Evolutionary conservation across 2,329 filamentous ascomycete genomes (phyloP), one percentile per base, ranked within the genome.

Genomic region (Verticillium dahliae): DNA sequence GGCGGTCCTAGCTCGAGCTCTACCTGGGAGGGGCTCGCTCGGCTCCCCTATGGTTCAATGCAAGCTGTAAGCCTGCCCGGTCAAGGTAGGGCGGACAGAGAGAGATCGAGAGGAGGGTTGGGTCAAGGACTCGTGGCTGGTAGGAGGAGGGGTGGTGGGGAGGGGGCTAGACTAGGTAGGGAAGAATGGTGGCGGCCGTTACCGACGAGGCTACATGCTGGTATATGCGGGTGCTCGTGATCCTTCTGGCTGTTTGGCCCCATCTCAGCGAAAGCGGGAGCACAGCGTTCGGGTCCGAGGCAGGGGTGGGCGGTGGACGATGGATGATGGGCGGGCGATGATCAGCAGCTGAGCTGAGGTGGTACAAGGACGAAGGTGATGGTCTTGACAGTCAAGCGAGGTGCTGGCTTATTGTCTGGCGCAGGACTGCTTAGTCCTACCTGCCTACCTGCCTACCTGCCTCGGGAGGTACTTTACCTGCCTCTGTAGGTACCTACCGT

Each of bases 1-100:
- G 59, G 59, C 55, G 31, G 50, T 22, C 55, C 50, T 60, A 61
- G 54, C 59, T 56, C 61, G 39, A 15, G 13, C 15, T 18, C 4
- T 14, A 14, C 18, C 14, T 14, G 15, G 15, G 27, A 27, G 27
- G 27, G 27, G 27, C 27, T 45, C 39, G 39, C 15, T 5, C 15
- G 39, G 27, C 27, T 27, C 27, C 27, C 5, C 45, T 22, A 4
- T 50, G 45, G n/a, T 22, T n/a, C 7, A n/a, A 15, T 45, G 39
- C 39, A 45, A 45, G 39, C 39, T 15, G n/a, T n/a, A 45, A 45
- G 39, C 39, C 14, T 14, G 11, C 11, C 15, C 2, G 35, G 35
- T 5, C 13, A 13, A 50, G n/a, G 9, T n/a, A 50, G 45, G 45
- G 45, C 45, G 45, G 22, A 27, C 6, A n/a, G 45, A 9, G 45